Conservation (phyloP, 352 stramenopile species). For the Phytophthora melonis region DNA sequence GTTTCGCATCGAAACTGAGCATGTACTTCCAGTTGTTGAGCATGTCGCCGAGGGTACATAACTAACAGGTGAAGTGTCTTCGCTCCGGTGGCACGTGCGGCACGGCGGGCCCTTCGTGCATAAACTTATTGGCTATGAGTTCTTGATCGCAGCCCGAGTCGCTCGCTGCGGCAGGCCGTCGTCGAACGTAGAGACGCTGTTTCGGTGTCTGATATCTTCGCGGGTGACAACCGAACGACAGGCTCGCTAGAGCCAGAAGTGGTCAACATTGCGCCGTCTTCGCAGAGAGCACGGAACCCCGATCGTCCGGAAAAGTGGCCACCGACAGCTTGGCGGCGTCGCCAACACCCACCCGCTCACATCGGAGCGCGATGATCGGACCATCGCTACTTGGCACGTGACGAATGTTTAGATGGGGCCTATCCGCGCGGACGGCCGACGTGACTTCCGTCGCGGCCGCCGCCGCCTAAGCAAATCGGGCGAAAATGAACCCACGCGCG, state of each 20-base stretch:
- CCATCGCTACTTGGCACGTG: not conserved
- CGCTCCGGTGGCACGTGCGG: too few species aligned
- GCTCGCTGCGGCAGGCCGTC: constrained; percentile 1
- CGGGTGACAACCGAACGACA: constrained; percentile 9
- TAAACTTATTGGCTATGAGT: too few species aligned
- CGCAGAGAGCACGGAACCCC: constrained; percentile 8
- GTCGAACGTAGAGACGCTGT: constrained; percentile 24
- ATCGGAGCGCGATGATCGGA: constrained; percentile 7
- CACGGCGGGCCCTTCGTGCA: too few species aligned
- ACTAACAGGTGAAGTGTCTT: too few species aligned
- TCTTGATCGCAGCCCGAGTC: too few species aligned
- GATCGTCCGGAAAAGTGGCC: not conserved
- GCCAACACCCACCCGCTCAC: not conserved
- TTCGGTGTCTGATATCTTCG: constrained; percentile 12
- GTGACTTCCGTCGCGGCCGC: constrained; percentile 7
- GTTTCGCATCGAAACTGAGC: too few species aligned
- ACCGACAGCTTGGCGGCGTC: not conserved
- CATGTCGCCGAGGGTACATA: too few species aligned
- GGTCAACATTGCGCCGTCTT: not conserved
- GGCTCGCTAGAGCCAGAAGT: constrained; percentile 14
- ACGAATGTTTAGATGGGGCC: constrained; percentile 24
- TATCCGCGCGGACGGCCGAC: constrained; percentile 10
- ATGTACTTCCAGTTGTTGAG: too few species aligned
- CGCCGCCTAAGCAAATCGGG: constrained; percentile 11
- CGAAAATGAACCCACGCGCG: constrained; percentile 26